A percentile compares a stretch with the other conserved stretches of the same genome.
phyloP scores from a whole-genome alignment of 305 asterid genomes.

The Petunia hybrid region DNA sequence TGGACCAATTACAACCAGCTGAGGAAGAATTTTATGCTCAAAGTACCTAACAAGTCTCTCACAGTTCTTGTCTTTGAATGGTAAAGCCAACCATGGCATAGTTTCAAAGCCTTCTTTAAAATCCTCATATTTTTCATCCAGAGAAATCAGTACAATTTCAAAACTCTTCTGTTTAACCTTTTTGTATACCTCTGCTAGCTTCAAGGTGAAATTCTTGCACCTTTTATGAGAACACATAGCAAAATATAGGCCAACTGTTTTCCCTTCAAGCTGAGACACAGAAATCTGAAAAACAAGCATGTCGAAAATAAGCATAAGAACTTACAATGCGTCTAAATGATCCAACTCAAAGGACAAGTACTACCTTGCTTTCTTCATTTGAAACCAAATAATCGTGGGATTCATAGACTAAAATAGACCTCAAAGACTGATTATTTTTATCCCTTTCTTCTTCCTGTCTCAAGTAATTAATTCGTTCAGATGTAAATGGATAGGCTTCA shows the following conservation, averaged over 20 bases:
- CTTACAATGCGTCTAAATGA: background rate
- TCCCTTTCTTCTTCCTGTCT: conserved; percentile 37
- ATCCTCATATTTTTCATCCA: conserved; percentile 39
- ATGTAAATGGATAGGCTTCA: conserved; percentile 43
- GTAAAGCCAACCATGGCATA: conserved; percentile 48
- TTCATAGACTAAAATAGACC: conserved; percentile 39
- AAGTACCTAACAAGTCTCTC: conserved; percentile 38
- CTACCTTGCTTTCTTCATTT: conserved; percentile 39
- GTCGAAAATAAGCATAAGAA: conserved; percentile 12
- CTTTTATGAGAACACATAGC: conserved; percentile 26
- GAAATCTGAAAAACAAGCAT: conserved; percentile 35
- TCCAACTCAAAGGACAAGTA: background rate
- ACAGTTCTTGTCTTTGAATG: conserved; percentile 43
- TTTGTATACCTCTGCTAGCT: conserved; percentile 36
- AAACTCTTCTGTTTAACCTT: conserved; percentile 38
- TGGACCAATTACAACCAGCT: conserved; percentile 41
- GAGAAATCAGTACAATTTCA: conserved; percentile 40
- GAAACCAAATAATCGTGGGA: conserved; percentile 39
- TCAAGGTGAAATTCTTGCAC: conserved; percentile 36
- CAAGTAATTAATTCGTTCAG: conserved; percentile 34
- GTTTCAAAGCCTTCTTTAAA: conserved; percentile 33
- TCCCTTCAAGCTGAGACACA: conserved; percentile 45
- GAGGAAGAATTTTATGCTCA: conserved; percentile 38
- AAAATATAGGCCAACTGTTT: conserved; percentile 44
- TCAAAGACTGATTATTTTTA: conserved; percentile 39